Base-by-base conservation (phyloP, 208 protist genomes). In the Trypanosoma avium region DNA sequence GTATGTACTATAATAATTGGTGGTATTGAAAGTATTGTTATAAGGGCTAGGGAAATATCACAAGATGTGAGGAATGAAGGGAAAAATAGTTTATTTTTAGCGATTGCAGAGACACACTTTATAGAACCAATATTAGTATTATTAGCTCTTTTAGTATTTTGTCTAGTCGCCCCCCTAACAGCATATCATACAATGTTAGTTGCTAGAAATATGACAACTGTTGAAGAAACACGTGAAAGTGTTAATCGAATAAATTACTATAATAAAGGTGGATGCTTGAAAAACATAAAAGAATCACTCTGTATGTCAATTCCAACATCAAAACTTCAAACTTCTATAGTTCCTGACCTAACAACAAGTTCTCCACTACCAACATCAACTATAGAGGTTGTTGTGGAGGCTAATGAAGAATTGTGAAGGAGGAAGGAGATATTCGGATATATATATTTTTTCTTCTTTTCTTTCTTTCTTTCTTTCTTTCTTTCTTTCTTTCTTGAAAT, bases 91-190 rank as follows among this genome's bases (percentile, higher is more conserved):
- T 79, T 89, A 45, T 59, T 79, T 5, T 29, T 46, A 6, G 89
- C 84, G 0, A 32, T 95, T 27, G 35, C 61, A 40, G 76, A 89
- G 26, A 90, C 86, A 33, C 87, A 86, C 57, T 75, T 73, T 33
- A 15, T 93, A n/a, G 86, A 92, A 68, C 59, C 88, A 9, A 10
- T 88, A 4, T 48, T 95, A 1, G 73, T 93, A 42, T 27, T 92
- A 3, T 1, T 90, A 1, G 68, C 70, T 5, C 61, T 83, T 24
- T 17, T 85, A 0, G 79, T 77, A 40, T 61, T 29, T 19, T 45
- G 78, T 3, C 54, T 93, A 26, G 70, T 84, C 22, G 71, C 61
- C 33, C 73, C 71, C 5, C 61, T 95, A 27, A 71, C 79, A 3
- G 8, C 75, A 0, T 84, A 86, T 61, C 90, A 95, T 61, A 72